phyloP scores from a whole-genome alignment of 768 basidiomycete genomes.

The Sporobolomyces roseus region DNA sequence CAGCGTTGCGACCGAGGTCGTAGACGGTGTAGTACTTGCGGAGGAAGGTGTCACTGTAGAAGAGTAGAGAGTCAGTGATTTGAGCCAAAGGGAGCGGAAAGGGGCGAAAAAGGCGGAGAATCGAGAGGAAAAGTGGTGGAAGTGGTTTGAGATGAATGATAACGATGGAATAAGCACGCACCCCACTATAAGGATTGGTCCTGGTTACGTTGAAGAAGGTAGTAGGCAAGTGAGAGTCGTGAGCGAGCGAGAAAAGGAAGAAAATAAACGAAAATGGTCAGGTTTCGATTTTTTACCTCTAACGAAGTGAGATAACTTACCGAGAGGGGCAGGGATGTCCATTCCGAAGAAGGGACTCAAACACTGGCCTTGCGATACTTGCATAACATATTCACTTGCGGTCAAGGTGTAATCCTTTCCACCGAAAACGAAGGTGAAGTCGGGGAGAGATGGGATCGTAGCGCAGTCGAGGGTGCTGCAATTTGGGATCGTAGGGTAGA shows the following conservation, averaged over 20 bases:
- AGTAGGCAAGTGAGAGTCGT: constrained; percentile 83
- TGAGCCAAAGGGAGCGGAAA: not conserved
- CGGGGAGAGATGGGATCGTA: constrained; percentile 76
- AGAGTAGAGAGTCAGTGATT: no score
- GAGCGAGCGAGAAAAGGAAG: constrained; percentile 56
- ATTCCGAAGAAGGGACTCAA: constrained; percentile 88
- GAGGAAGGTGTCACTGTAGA: not conserved
- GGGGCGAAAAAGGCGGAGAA: not conserved
- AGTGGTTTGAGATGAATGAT: no score
- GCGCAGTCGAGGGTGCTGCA: constrained; percentile 68
- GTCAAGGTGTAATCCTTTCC: constrained; percentile 63
- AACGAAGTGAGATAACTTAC: constrained; percentile 46
- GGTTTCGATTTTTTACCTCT: constrained; percentile 44
- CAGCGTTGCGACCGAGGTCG: constrained; percentile 66
- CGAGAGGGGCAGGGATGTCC: constrained; percentile 64
- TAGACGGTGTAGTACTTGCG: constrained; percentile 60
- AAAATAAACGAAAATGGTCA: not conserved
- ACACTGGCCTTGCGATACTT: constrained; percentile 87
- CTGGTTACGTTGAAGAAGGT: no score
- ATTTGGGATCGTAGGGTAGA: not conserved
- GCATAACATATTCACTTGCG: constrained; percentile 78
- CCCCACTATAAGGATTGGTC: no score
- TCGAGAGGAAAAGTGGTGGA: not conserved
- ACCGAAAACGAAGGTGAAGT: constrained; percentile 74
- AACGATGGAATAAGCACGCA: no score